Evolutionary conservation across 768 basidiomycete species (phyloP).

Genomic region (Pholiota molesta): DNA sequence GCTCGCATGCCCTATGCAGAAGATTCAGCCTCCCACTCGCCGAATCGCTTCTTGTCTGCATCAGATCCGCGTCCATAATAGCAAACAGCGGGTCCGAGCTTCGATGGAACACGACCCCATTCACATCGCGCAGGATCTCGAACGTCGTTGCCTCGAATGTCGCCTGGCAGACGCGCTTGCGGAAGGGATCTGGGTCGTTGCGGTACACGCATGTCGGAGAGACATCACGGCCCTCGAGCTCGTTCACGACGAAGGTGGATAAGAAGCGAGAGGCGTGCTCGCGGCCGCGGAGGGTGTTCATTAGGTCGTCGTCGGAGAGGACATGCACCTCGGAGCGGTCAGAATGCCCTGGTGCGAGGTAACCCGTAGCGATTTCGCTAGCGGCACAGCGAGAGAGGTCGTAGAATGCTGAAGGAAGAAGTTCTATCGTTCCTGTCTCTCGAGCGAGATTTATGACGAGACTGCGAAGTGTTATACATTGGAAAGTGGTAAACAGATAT

Average conservation of each 20-base stretch:
- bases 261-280: constrained; percentile 76
- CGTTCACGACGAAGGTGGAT: constrained; percentile 75
- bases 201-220: constrained; percentile 51
- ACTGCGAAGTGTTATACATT: constrained; percentile 37
- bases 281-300: constrained; percentile 65
- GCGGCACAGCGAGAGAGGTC: constrained; percentile 73
- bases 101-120: constrained; percentile 65
- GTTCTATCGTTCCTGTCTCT: constrained; percentile 52
- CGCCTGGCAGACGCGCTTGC: constrained; percentile 62
- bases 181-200: constrained; percentile 46
- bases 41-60: constrained; percentile 59
- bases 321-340: constrained; percentile 37
- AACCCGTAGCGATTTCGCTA: constrained; percentile 60
- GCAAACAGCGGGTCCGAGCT: constrained; percentile 74
- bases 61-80: constrained; percentile 65
- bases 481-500: constrained; percentile 2
- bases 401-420: constrained; percentile 79
- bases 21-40: constrained; percentile 43
- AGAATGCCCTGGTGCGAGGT: constrained; percentile 30
- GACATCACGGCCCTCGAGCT: constrained; percentile 67
- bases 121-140: constrained; percentile 73
- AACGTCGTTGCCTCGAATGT: constrained; percentile 78
- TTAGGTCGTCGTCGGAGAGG: constrained; percentile 57
- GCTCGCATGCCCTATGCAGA: constrained; percentile 63
- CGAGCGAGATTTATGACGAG: constrained; percentile 69